These are phyloP conservation scores for Zostera marina DNA, from an alignment of 116 monocot genomes.

Conservation along the genomic window DNA sequence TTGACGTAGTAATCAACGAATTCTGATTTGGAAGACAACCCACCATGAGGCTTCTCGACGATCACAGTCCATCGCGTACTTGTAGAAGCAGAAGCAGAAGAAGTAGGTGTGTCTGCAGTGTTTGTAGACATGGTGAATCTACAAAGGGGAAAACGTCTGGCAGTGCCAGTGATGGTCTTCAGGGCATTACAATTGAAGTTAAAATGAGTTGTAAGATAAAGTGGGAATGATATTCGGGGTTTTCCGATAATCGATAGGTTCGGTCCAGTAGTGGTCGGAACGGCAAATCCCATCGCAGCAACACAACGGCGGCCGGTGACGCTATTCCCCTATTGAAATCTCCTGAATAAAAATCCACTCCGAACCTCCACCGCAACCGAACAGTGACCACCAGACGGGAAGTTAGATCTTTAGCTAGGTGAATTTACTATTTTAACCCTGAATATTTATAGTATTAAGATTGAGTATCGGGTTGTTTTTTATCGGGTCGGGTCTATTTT, in stretches of 20 bases:
- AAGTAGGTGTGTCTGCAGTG: neutral
- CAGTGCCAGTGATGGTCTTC: neutral
- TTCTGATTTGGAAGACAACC: constrained; percentile 28
- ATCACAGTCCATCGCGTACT: constrained; percentile 39
- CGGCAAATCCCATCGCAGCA: neutral
- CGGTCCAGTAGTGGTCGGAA: neutral
- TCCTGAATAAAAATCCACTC: too few species aligned
- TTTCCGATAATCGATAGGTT: neutral
- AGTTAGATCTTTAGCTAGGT: too few species aligned
- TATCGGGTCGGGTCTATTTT: neutral
- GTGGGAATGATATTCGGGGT: neutral
- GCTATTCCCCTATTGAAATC: neutral
- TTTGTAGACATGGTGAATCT: neutral
- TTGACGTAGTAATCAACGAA: constrained; percentile 54
- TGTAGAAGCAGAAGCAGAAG: neutral
- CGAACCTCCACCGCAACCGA: too few species aligned
- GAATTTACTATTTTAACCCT: too few species aligned
- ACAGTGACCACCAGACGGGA: too few species aligned
- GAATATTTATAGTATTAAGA: too few species aligned
- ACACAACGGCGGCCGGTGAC: neutral
- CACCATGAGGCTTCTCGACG: constrained; percentile 32
- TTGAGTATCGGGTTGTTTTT: too few species aligned
- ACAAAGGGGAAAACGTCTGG: neutral
- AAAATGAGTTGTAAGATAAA: neutral
- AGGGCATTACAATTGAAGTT: neutral